Conservation (phyloP, 805 yeast genomes). For the Candida arabinofermentans region DNA sequence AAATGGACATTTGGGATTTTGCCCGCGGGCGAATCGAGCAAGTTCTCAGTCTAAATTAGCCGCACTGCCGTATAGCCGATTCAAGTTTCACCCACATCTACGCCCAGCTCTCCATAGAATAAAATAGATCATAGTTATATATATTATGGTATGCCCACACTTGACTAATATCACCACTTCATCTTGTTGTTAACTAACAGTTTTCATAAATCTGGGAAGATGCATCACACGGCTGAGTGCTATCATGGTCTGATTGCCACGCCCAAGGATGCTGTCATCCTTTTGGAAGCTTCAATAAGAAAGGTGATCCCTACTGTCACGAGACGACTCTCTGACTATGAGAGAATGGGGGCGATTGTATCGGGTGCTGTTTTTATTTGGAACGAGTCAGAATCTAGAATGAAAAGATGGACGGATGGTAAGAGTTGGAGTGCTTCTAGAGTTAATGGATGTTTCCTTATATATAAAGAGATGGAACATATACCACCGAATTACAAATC, state of each 20-base stretch:
- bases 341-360: slow-evolving; percentile 43
- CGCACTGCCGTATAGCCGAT: no score
- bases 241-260: slow-evolving; percentile 58
- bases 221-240: no score
- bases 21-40: no score
- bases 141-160: no score
- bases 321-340: slow-evolving; percentile 53
- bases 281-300: slow-evolving; percentile 61
- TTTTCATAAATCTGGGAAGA: no score
- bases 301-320: slow-evolving; percentile 55
- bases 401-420: slow-evolving; percentile 80
- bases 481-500: slow-evolving; percentile 23
- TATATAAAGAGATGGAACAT: slow-evolving; percentile 57
- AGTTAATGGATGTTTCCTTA: slow-evolving; percentile 59
- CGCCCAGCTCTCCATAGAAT: no score
- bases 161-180: no score
- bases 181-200: no score
- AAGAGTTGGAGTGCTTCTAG: slow-evolving; percentile 69
- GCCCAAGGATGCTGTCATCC: slow-evolving; percentile 57
- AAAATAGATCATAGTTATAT: no score
- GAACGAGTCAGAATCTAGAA: slow-evolving; percentile 68
- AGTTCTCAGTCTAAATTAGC: no score
- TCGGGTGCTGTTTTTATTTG: slow-evolving; percentile 65
- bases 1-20: no score
- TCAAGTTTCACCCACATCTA: no score